Conservation (phyloP, 208 protist species). For the Zelonia costaricensis region DNA sequence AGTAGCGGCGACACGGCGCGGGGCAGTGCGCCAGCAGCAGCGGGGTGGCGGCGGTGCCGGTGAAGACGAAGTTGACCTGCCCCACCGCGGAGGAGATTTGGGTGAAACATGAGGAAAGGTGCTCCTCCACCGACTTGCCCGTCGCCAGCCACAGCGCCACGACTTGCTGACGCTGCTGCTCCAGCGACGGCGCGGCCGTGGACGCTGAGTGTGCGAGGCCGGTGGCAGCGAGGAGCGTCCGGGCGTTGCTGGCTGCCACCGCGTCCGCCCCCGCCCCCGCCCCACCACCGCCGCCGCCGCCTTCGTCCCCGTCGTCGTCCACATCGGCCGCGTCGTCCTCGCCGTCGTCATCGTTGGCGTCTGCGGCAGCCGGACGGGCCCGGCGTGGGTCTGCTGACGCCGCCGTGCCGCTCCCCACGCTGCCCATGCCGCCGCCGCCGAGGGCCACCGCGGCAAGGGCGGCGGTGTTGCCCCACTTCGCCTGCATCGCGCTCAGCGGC, state of each 20-base stretch:
- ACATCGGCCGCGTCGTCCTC: constrained; percentile 5
- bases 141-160: constrained; percentile 36
- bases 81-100: constrained; percentile 68
- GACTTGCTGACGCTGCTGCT: constrained; percentile 38
- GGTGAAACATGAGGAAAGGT: constrained; percentile 46
- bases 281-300: background rate
- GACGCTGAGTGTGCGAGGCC: no score
- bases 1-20: constrained; percentile 59
- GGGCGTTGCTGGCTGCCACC: background rate
- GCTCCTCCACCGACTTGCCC: constrained; percentile 45
- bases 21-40: constrained; percentile 55
- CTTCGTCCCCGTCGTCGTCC: constrained; percentile 8
- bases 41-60: constrained; percentile 54
- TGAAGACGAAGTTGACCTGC: constrained; percentile 74
- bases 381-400: background rate
- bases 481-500: constrained; percentile 73
- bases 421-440: background rate
- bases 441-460: background rate
- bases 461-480: constrained; percentile 46
- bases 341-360: background rate
- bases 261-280: background rate
- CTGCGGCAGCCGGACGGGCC: background rate
- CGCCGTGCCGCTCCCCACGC: background rate
- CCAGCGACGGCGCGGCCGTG: constrained; percentile 6
- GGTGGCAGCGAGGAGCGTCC: background rate